Evolutionary conservation across 176 grass and related monocot genomes (phyloP).

Genomic region (Eleusine indica): DNA sequence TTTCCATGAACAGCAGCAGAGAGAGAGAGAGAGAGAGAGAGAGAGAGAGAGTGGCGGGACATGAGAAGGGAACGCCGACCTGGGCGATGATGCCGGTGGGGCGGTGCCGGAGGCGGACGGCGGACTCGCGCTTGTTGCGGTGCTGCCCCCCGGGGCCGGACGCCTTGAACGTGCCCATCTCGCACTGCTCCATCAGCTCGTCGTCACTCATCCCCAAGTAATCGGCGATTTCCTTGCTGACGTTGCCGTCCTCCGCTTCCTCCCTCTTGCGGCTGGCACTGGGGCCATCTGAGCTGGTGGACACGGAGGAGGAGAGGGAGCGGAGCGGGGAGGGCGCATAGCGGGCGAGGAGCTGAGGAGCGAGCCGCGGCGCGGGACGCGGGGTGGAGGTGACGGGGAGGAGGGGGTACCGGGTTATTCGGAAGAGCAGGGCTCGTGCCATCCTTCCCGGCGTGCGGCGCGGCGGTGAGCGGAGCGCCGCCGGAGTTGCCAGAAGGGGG

Average conservation of each 20-base stretch:
- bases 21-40: background rate
- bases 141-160: conserved; percentile 92
- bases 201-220: conserved; percentile 73
- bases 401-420: conserved; percentile 45
- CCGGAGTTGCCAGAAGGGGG: background rate
- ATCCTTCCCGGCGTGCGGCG: conserved; percentile 25
- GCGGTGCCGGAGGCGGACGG: conserved; percentile 73
- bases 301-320: conserved; percentile 33
- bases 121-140: conserved; percentile 97
- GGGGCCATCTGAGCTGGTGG: conserved; percentile 39
- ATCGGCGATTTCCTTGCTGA: background rate
- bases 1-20: background rate
- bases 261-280: background rate
- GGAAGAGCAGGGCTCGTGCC: conserved; percentile 59
- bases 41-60: background rate
- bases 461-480: conserved; percentile 17
- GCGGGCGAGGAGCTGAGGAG: conserved; percentile 12
- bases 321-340: conserved; percentile 11
- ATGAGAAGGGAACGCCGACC: conserved; percentile 30
- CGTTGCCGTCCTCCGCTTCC: background rate
- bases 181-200: conserved; percentile 78
- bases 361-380: background rate
- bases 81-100: conserved; percentile 89
- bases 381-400: background rate
- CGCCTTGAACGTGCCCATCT: conserved; percentile 86